phyloP scores from a whole-genome alignment of 345 rosid species.

The Ailanthus altissimus region DNA sequence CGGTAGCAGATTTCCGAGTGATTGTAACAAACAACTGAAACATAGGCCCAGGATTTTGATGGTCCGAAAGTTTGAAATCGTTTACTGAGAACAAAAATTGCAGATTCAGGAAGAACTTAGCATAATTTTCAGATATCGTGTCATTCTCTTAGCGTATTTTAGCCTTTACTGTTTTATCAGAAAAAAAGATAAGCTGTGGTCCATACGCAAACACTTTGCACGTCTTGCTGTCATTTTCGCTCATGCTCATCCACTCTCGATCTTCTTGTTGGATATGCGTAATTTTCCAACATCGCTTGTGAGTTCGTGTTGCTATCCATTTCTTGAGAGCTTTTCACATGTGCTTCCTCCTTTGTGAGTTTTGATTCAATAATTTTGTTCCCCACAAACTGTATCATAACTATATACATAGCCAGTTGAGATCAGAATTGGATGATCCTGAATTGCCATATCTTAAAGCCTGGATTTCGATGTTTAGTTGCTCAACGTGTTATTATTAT shows the following conservation, averaged over 20 bases:
- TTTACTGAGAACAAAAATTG: background rate
- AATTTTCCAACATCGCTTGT: constrained; percentile 12
- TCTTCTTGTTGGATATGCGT: constrained; percentile 14
- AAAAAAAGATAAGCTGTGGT: constrained; percentile 21
- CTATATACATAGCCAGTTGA: constrained; percentile 13
- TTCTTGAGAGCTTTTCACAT: constrained; percentile 16
- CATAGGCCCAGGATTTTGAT: background rate
- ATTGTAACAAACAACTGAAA: no score
- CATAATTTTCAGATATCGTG: constrained; percentile 2
- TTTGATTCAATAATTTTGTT: constrained; percentile 36
- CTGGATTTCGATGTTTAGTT: constrained; percentile 17
- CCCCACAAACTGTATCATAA: constrained; percentile 29
- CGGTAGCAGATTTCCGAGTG: background rate
- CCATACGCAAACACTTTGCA: background rate
- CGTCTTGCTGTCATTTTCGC: constrained; percentile 33
- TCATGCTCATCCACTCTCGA: constrained; percentile 35
- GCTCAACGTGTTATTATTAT: background rate
- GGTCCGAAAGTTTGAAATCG: background rate
- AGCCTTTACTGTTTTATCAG: constrained; percentile 18
- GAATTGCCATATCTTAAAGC: constrained; percentile 21
- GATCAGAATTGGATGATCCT: constrained; percentile 11
- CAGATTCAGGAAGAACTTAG: background rate
- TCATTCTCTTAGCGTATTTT: constrained; percentile 12
- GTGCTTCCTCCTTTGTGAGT: constrained; percentile 35
- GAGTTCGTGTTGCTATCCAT: constrained; percentile 23